Conservation (phyloP, 2,329 filamentous ascomycete species). For the Nannizzia gypsea region DNA sequence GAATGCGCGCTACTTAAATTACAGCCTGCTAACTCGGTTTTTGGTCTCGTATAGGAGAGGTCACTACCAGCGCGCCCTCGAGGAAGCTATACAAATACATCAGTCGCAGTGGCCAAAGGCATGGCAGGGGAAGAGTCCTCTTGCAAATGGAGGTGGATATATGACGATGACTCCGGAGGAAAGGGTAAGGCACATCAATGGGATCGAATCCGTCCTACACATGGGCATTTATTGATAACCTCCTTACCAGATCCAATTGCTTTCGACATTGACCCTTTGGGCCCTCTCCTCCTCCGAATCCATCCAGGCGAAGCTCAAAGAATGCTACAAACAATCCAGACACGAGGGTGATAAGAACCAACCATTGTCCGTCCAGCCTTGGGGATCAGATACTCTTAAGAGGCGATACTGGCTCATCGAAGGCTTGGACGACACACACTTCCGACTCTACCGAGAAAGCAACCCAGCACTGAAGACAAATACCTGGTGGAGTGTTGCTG, state of each 20-base stretch:
- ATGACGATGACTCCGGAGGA: constrained; percentile 68
- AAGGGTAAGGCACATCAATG: constrained; percentile 45
- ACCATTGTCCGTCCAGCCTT: constrained; percentile 76
- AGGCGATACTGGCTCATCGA: constrained; percentile 89
- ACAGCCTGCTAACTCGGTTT: constrained; percentile 3
- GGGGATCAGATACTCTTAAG: constrained; percentile 82
- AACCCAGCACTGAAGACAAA: constrained; percentile 61
- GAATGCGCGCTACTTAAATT: background rate
- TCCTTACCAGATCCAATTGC: constrained; percentile 56
- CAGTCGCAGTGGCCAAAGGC: constrained; percentile 74
- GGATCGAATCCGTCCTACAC: background rate
- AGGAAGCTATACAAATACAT: constrained; percentile 80
- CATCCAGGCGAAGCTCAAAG: constrained; percentile 68
- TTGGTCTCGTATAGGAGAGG: constrained; percentile 53
- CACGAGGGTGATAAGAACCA: constrained; percentile 71
- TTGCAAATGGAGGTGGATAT: constrained; percentile 71
- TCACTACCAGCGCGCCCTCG: constrained; percentile 83
- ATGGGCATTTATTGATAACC: constrained; percentile 1
- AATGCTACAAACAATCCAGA: constrained; percentile 77
- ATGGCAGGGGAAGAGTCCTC: constrained; percentile 74
- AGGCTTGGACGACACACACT: constrained; percentile 84
- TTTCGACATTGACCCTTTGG: constrained; percentile 79
- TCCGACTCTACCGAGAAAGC: constrained; percentile 87
- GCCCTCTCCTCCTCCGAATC: constrained; percentile 76
- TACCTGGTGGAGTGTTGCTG: constrained; percentile 89